These are phyloP conservation scores for Volvariella surrecta DNA, from an alignment of 1,284 basidiomycete genomes.

Conservation along the genomic window DNA sequence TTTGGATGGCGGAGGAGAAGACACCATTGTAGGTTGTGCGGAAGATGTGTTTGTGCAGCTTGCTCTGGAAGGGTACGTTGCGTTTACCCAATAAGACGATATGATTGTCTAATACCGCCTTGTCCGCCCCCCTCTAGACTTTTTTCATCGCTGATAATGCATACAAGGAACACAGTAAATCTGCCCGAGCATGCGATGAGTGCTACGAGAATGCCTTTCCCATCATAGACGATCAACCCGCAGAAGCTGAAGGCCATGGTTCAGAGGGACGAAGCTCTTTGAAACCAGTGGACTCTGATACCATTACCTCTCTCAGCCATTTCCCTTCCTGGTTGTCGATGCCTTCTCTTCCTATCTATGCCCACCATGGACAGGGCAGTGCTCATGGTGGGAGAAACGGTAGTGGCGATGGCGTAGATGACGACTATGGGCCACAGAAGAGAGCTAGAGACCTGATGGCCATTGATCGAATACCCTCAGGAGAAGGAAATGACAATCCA, in stretches of 20 bases:
- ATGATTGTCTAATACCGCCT: background rate
- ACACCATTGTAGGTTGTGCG: constrained; percentile 89
- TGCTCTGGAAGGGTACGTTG: constrained; percentile 72
- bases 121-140: constrained; percentile 35
- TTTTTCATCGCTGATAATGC: constrained; percentile 65
- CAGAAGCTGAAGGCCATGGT: constrained; percentile 10
- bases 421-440: constrained; percentile 10
- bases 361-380: constrained; percentile 22
- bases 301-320: constrained; percentile 37
- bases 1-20: constrained; percentile 80
- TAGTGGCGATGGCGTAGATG: constrained; percentile 6
- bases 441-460: constrained; percentile 11
- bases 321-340: constrained; percentile 49
- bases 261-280: constrained; percentile 1
- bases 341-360: constrained; percentile 31
- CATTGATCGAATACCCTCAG: constrained; percentile 11
- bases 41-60: constrained; percentile 73
- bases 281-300: constrained; percentile 14
- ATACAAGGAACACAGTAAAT: constrained; percentile 37
- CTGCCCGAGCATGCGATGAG: constrained; percentile 75
- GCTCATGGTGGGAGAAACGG: constrained; percentile 11
- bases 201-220: constrained; percentile 86
- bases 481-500: background rate
- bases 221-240: constrained; percentile 33
- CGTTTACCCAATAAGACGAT: background rate